Percentiles rank a stretch among this genome's conserved stretches.
phyloP scores from a whole-genome alignment of 176 grass and related monocot genomes.

The Hyparrhenia diplandra region DNA sequence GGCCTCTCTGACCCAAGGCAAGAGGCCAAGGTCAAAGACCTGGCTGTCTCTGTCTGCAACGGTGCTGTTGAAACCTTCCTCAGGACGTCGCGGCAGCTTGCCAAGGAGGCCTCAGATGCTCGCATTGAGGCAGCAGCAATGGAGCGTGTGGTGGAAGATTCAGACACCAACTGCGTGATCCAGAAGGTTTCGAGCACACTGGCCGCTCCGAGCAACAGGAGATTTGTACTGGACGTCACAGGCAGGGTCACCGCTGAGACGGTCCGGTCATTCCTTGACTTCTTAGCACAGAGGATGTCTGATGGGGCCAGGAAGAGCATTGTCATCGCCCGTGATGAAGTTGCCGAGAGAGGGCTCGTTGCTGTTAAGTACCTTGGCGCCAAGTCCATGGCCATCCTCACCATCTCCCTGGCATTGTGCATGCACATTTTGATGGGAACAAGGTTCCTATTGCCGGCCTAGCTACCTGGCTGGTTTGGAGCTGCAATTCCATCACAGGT shows the following conservation, averaged over 20 bases:
- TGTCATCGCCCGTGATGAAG: slow-evolving; percentile 34
- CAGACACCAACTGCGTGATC: slow-evolving; percentile 2
- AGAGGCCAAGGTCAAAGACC: slow-evolving; percentile 74
- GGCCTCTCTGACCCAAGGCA: slow-evolving; percentile 55
- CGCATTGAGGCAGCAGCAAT: neutral
- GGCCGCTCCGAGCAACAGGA: slow-evolving; percentile 60
- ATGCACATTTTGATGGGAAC: slow-evolving; percentile 73
- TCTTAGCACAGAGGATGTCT: slow-evolving; percentile 39
- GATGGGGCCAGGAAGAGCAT: slow-evolving; percentile 56
- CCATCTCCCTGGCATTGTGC: slow-evolving; percentile 68
- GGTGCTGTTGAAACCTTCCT: slow-evolving; percentile 78
- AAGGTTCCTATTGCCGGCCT: slow-evolving; percentile 57
- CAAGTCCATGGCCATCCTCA: slow-evolving; percentile 72
- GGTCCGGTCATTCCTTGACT: slow-evolving; percentile 77
- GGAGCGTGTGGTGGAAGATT: neutral
- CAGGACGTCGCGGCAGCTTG: slow-evolving; percentile 58
- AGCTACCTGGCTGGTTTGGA: neutral
- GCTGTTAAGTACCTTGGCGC: slow-evolving; percentile 55
- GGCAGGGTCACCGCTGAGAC: slow-evolving; percentile 70
- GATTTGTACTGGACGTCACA: slow-evolving; percentile 77
- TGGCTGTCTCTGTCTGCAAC: slow-evolving; percentile 76
- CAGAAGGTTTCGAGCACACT: slow-evolving; percentile 56
- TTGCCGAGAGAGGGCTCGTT: slow-evolving; percentile 49
- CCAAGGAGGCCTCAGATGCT: slow-evolving; percentile 21
- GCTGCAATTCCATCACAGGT: slow-evolving; percentile 24